Evolutionary conservation across 257 asterid species (phyloP).

Genomic region (Salvia miltiorrhiza): DNA sequence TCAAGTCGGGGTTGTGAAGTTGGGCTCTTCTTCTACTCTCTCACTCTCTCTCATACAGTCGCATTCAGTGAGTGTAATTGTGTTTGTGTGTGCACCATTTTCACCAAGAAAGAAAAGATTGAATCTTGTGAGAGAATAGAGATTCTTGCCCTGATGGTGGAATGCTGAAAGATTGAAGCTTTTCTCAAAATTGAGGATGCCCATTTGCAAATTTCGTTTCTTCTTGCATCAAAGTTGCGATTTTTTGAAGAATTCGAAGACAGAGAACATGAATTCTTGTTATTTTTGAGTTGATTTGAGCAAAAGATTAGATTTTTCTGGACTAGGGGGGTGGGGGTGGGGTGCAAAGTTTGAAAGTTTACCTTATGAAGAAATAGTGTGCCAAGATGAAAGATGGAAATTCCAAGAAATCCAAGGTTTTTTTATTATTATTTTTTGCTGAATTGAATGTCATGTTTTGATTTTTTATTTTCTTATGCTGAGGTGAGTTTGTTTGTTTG

Average conservation of each 20-base stretch:
- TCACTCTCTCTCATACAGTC: constrained; percentile 14
- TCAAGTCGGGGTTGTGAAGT: constrained; percentile 20
- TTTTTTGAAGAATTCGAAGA: constrained; percentile 19
- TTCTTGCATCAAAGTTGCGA: constrained; percentile 20
- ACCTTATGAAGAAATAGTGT: constrained; percentile 67
- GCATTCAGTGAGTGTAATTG: constrained; percentile 6
- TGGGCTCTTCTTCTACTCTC: constrained; percentile 9
- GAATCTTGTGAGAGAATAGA: constrained; percentile 30
- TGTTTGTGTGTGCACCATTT: background rate
- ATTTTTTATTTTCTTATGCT: constrained; percentile 22
- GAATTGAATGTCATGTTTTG: constrained; percentile 7
- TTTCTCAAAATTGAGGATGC: constrained; percentile 20
- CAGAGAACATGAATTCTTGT: constrained; percentile 10
- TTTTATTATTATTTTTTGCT: background rate
- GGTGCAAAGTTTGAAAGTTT: constrained; percentile 22
- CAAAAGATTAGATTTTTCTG: constrained; percentile 27
- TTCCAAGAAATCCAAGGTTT: constrained; percentile 86
- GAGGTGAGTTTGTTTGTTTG: constrained; percentile 35
- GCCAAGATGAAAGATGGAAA: constrained; percentile 85
- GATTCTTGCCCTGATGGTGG: constrained; percentile 18
- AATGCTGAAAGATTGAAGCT: constrained; percentile 18
- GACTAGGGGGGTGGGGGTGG: constrained; percentile 28
- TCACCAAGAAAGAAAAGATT: constrained; percentile 15
- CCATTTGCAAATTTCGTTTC: constrained; percentile 32
- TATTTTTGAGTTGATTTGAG: constrained; percentile 16